Evolutionary conservation across 1,139 yeast genomes (phyloP), one percentile per base, ranked within the genome.

Genomic region (Sugiyamaella grinbergsii): DNA sequence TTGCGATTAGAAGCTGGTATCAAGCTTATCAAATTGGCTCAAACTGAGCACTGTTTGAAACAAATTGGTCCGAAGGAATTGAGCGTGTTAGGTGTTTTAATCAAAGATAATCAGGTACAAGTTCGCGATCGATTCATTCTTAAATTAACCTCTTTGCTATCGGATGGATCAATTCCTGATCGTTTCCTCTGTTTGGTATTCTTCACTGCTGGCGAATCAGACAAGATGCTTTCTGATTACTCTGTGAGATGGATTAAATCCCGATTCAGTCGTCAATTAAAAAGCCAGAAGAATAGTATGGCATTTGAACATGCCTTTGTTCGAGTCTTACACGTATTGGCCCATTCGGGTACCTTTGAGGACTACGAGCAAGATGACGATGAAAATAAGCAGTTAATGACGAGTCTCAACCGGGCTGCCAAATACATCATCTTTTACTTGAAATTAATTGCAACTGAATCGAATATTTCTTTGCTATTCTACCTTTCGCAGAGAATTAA

Each of bases 401-500:
- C 37, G 36, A 51, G 44, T 24, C 36, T 60, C 20, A 24, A 20
- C 4, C 37, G 49, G 5, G 56, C 65, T 50, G 63, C 59, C 42
- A 63, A 80, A 43, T 83, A 83, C 55, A 67, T 90, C 42, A 61
- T 79, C 1, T 85, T 80, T 65, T 85, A 76, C 57, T 68, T 88
- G 51, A 81, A 78, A 43, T 65, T 79, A 5, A 77, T 88, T 48
- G 84, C 85, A 0, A 80, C 76, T 6, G 75, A 78, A 37, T 86
- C 83, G 23, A 90, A 88, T 59, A 73, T 86, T 24, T 84, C 94
- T 1, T 68, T 89, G 54, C 64, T 90, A 5, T 89, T 82, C 63
- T 89, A 90, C 64, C 71, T 88, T 48, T 82, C 94, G 0, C 86
- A 88, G 56, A 75, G 95, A 46, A 78, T 89, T 24, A 90, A 89